These are phyloP conservation scores for Plasmodium inui DNA, from an alignment of 169 alveolate species.

Conservation along the genomic window DNA sequence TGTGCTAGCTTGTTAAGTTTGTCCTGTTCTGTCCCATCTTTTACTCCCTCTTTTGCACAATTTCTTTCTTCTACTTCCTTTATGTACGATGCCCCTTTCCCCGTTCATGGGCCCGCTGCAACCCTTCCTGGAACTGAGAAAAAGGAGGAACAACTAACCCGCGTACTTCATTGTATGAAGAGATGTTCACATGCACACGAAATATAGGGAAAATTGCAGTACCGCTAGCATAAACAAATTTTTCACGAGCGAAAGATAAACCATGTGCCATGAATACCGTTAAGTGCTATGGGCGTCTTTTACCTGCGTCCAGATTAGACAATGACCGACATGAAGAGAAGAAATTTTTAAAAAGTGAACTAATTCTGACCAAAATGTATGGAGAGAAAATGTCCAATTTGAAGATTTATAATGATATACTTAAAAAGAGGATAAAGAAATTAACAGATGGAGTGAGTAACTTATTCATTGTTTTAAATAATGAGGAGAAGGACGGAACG, in stretches of 20 bases:
- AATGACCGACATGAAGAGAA: constrained; percentile 21
- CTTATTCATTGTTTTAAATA: constrained; percentile 17
- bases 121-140: neutral
- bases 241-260: neutral
- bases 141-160: neutral
- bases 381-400: constrained; percentile 26
- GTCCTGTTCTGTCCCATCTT: neutral
- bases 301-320: constrained; percentile 12
- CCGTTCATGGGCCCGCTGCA: neutral
- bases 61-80: neutral
- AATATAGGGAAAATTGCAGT: neutral
- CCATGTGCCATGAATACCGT: constrained; percentile 26
- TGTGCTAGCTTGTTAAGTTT: neutral
- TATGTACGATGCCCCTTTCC: neutral
- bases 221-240: neutral
- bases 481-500: constrained; percentile 7
- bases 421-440: constrained; percentile 22
- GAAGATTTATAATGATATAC: constrained; percentile 43
- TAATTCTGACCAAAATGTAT: constrained; percentile 2
- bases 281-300: constrained; percentile 53
- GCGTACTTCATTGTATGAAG: neutral
- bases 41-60: neutral
- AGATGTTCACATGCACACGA: neutral
- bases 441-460: constrained; percentile 13
- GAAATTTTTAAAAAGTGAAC: constrained; percentile 11